Evolutionary conservation across 192 early-diverging fungal species (phyloP), one percentile per base, ranked within the genome.

Genomic region (Linnemannia schmuckeri): DNA sequence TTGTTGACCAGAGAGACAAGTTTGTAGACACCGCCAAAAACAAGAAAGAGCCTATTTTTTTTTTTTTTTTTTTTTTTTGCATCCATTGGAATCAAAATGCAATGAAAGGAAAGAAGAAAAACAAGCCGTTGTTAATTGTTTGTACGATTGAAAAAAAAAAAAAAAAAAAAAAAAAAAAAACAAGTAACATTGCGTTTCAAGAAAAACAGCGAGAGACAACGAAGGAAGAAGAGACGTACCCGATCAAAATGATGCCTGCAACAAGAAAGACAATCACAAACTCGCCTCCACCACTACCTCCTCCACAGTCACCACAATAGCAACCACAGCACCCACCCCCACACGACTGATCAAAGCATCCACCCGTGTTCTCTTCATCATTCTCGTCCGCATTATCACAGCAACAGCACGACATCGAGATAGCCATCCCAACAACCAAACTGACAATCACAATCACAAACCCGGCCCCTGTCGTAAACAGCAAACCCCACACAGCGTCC

Each of bases 11-110:
- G 35, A 12, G 82, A 55, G 33, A 75, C 66, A 9, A 78, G 3
- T 46, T 18, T 22, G 72, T 83, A 83, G 1, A 83, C 52, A 9
- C 70, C 76, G n/a, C 46, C 76, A 57, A 83, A 78, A 15, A 77
- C 82, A 9, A 72, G 76, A 18, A 83, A 70, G 30, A 66, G 38
- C 33, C 42, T 47, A 1, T 33, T 68, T 63, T 63, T 35, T 12
- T 27, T 42, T 38, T 49, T n/a, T n/a, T n/a, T 9, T 33, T 68
- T 63, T 63, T 35, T 12, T 27, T 42, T 38, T 49, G 33, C 38
- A 35, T 76, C 55, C 52, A 41, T n/a, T 57, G 24, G 7, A 24
- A 71, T 18, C 47, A 71, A 44, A n/a, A 44, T 44, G 42, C 4
- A 22, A 49, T 47, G 30, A 42, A 72, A 52, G 70, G 4, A 44